phyloP scores from a whole-genome alignment of 495 filamentous ascomycete species.

The Jackrogersella minutella region DNA sequence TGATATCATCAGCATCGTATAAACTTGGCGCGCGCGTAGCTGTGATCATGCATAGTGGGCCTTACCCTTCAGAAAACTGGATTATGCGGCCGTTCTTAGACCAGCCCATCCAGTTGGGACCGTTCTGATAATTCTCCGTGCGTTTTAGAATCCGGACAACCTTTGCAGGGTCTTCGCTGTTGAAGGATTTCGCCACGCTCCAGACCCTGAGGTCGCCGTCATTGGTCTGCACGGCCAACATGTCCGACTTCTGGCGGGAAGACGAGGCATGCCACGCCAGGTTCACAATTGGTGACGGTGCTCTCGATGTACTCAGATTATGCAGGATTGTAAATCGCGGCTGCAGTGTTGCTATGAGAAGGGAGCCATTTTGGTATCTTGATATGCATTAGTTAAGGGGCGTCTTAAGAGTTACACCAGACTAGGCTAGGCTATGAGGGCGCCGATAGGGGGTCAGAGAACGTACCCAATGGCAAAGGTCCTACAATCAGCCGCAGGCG shows the following conservation, averaged over 20 bases:
- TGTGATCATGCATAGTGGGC: constrained; percentile 50
- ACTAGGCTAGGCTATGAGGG: background rate
- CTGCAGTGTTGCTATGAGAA: constrained; percentile 86
- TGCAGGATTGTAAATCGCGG: constrained; percentile 95
- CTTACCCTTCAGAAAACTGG: constrained; percentile 89
- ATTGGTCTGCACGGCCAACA: constrained; percentile 90
- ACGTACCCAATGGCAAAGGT: constrained; percentile 95
- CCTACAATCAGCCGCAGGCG: constrained; percentile 89
- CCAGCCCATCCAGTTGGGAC: constrained; percentile 96
- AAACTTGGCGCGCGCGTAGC: constrained; percentile 51
- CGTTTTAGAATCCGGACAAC: constrained; percentile 88
- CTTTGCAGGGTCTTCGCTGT: constrained; percentile 75
- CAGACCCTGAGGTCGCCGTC: constrained; percentile 95
- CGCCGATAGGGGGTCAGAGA: background rate
- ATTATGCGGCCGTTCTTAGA: constrained; percentile 97
- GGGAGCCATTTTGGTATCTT: constrained; percentile 95
- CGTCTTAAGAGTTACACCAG: constrained; percentile 21
- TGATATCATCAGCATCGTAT: constrained; percentile 43
- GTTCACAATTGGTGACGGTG: constrained; percentile 87
- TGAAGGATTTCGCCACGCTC: constrained; percentile 90
- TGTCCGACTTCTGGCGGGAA: constrained; percentile 95
- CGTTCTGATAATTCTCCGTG: constrained; percentile 73
- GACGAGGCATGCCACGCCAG: constrained; percentile 98
- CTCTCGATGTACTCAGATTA: constrained; percentile 81
- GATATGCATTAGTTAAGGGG: constrained; percentile 42